Evolutionary conservation across 2,329 filamentous ascomycete species (phyloP).

Genomic region (Lasiodiplodia gonubiensis): DNA sequence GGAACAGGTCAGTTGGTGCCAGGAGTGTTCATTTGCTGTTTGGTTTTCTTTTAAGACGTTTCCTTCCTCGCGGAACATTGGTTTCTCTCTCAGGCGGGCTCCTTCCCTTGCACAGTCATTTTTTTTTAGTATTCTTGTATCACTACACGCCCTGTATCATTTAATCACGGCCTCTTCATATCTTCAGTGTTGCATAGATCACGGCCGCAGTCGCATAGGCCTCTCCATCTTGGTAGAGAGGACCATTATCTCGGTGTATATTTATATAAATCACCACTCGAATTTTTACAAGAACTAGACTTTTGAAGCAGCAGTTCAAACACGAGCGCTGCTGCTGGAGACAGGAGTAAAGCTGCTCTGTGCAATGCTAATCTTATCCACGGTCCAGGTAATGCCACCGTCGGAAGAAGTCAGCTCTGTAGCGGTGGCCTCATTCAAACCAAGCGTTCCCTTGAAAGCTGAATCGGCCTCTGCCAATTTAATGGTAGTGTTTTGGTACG

Average conservation of each 20-base stretch:
- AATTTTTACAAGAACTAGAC: background rate
- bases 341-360: slow-evolving; percentile 6
- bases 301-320: background rate
- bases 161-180: slow-evolving; percentile 9
- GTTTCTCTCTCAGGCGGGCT: background rate
- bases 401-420: slow-evolving; percentile 50
- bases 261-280: background rate
- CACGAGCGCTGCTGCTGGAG: background rate
- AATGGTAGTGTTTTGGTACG: slow-evolving; percentile 44
- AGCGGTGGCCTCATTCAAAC: slow-evolving; percentile 46
- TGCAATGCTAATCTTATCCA: slow-evolving; percentile 47
- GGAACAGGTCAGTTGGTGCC: background rate
- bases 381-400: slow-evolving; percentile 53
- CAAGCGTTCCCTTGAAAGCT: slow-evolving; percentile 48
- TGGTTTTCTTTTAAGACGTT: background rate
- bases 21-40: background rate
- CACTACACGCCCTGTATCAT: background rate
- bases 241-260: background rate
- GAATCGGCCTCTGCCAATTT: slow-evolving; percentile 43
- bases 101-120: background rate
- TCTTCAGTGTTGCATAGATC: background rate
- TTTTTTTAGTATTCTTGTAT: background rate
- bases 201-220: background rate
- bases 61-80: background rate
- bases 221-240: background rate